These are phyloP conservation scores for Decorospora gaudefroyi DNA, from an alignment of 2,329 filamentous ascomycete species.

Conservation along the genomic window DNA sequence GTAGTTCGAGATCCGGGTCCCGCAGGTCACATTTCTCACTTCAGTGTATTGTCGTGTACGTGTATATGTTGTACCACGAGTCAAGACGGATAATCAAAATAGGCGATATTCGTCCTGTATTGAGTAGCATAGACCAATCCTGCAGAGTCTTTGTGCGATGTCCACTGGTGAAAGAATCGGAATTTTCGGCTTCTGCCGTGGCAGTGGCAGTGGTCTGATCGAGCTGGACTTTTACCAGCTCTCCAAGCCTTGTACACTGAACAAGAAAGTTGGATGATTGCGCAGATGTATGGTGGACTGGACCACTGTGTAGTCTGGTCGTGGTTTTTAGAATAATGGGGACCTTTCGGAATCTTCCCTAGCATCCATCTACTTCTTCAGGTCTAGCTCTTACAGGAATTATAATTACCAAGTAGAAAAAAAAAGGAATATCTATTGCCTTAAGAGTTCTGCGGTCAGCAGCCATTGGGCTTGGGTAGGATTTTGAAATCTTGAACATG, in stretches of 20 bases:
- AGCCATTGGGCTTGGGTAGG: too few species aligned
- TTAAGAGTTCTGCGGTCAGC: too few species aligned
- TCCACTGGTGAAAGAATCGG: conserved; percentile 60
- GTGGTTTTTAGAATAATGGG: too few species aligned
- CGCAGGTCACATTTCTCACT: conserved; percentile 58
- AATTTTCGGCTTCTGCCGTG: conserved; percentile 60
- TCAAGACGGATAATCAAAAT: conserved; percentile 55
- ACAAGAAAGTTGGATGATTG: conserved; percentile 63
- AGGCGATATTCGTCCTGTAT: conserved; percentile 56
- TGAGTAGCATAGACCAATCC: conserved; percentile 58
- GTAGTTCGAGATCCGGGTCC: conserved; percentile 58
- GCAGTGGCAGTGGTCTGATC: conserved; percentile 58
- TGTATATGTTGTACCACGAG: conserved; percentile 56
- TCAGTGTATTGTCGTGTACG: conserved; percentile 55
- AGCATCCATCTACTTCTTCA: too few species aligned
- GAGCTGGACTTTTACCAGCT: conserved; percentile 58
- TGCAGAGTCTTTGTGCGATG: conserved; percentile 60
- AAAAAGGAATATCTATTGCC: too few species aligned
- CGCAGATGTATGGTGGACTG: too few species aligned
- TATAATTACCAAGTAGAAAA: too few species aligned
- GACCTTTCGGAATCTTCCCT: too few species aligned
- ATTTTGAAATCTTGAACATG: too few species aligned
- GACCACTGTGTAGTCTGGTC: too few species aligned
- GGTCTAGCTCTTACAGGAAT: too few species aligned
- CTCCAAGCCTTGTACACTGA: conserved; percentile 61